Evolutionary conservation across 257 asterid genomes (phyloP).

Genomic region (Ehretia macrophylla): DNA sequence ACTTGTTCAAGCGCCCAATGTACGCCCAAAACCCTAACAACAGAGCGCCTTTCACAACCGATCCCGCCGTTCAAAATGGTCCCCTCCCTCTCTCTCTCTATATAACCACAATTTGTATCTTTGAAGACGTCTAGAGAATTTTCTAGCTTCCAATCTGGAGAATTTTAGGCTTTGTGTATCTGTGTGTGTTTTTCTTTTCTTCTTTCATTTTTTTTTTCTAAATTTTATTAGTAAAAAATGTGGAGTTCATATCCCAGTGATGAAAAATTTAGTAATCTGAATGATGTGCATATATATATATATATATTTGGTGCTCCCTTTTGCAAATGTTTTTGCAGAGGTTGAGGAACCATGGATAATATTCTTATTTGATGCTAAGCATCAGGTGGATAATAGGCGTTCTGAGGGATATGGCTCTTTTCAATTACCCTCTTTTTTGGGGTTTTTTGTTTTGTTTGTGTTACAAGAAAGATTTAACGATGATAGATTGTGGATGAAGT

Average conservation of each 20-base stretch:
- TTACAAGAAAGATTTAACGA: neutral
- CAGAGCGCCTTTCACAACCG: no score
- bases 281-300: neutral
- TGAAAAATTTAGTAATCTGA: conserved; percentile 16
- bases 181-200: no score
- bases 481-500: neutral
- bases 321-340: neutral
- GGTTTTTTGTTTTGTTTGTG: neutral
- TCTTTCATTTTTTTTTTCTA: no score
- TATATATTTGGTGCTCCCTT: conserved; percentile 13
- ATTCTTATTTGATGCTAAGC: neutral
- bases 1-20: no score
- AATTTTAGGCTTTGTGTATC: no score
- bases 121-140: no score
- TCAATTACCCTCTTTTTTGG: neutral
- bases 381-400: conserved; percentile 13
- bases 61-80: no score
- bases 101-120: no score
- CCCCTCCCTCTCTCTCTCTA: no score
- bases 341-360: conserved; percentile 15
- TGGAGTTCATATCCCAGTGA: conserved; percentile 4
- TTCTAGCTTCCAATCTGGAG: no score
- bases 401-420: conserved; percentile 16
- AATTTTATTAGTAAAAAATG: no score
- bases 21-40: no score